Conservation (phyloP, 345 rosid species). For the Populus davidiana region DNA sequence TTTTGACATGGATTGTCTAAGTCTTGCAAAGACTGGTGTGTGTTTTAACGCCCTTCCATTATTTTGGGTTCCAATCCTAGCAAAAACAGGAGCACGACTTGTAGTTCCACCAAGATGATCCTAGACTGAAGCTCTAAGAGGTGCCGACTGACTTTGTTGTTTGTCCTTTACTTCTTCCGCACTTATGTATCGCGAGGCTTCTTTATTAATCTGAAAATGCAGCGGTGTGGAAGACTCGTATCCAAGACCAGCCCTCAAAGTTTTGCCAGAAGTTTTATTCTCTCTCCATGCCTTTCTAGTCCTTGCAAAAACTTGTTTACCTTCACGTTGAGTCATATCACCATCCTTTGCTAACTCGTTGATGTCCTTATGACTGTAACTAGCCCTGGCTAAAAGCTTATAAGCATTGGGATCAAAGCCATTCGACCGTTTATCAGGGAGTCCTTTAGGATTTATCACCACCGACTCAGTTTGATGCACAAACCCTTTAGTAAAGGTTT, state of each 20-base stretch:
- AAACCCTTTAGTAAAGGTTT: background rate
- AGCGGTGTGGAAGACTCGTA: background rate
- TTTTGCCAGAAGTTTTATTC: background rate
- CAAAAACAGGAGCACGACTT: no score
- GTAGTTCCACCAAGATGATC: background rate
- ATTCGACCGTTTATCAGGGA: background rate
- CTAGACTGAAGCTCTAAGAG: background rate
- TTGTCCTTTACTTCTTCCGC: background rate
- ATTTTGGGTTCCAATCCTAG: background rate
- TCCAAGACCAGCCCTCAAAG: background rate
- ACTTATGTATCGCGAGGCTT: background rate
- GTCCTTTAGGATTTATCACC: background rate
- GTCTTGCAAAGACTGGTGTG: background rate
- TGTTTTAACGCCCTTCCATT: background rate
- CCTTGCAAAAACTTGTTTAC: background rate
- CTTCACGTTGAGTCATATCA: background rate
- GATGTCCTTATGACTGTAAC: background rate
- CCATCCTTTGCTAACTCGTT: background rate
- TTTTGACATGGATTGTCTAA: no score
- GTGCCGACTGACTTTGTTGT: background rate
- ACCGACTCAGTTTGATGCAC: background rate
- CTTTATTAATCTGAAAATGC: background rate
- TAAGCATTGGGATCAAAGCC: slow-evolving; percentile 10
- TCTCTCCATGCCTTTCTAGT: background rate
- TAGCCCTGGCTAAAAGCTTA: background rate